phyloP scores from a whole-genome alignment of 2,329 filamentous ascomycete genomes.

The Cephalotrichum gorgonifer region DNA sequence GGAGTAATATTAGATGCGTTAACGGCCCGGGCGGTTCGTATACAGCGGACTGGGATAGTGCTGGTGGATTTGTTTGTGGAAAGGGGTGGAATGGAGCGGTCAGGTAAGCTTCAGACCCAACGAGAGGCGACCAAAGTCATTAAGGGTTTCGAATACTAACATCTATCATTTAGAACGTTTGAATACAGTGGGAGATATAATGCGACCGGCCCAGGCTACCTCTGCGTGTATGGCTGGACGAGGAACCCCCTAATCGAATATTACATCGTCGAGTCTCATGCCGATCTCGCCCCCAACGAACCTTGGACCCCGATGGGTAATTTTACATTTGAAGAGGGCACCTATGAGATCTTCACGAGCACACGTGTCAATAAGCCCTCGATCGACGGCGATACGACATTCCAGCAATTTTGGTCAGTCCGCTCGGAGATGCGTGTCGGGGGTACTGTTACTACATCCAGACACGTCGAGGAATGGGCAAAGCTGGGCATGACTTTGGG shows the following conservation, averaged over 20 bases:
- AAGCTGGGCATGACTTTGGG: constrained; percentile 36
- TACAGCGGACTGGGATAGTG: constrained; percentile 30
- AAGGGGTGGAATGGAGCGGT: constrained; percentile 46
- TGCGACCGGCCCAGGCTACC: constrained; percentile 18
- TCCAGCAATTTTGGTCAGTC: constrained; percentile 45
- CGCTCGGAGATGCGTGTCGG: constrained; percentile 35
- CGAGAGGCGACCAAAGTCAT: no score
- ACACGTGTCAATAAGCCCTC: constrained; percentile 31
- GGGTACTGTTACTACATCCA: constrained; percentile 37
- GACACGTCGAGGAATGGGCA: constrained; percentile 44
- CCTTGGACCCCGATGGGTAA: constrained; percentile 21
- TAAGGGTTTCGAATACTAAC: not conserved
- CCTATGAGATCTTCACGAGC: constrained; percentile 25
- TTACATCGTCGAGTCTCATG: constrained; percentile 26
- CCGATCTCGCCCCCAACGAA: constrained; percentile 23
- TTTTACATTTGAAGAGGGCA: constrained; percentile 23
- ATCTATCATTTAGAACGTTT: constrained; percentile 11
- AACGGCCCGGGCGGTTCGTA: constrained; percentile 33
- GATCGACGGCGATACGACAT: constrained; percentile 37
- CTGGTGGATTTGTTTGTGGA: constrained; percentile 44
- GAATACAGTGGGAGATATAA: constrained; percentile 18
- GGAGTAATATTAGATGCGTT: constrained; percentile 29
- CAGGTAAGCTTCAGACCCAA: constrained; percentile 23
- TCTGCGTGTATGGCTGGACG: constrained; percentile 27
- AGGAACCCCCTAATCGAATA: constrained; percentile 23